phyloP scores from a whole-genome alignment of 768 basidiomycete genomes.

The Stropharia rugosoannulata region DNA sequence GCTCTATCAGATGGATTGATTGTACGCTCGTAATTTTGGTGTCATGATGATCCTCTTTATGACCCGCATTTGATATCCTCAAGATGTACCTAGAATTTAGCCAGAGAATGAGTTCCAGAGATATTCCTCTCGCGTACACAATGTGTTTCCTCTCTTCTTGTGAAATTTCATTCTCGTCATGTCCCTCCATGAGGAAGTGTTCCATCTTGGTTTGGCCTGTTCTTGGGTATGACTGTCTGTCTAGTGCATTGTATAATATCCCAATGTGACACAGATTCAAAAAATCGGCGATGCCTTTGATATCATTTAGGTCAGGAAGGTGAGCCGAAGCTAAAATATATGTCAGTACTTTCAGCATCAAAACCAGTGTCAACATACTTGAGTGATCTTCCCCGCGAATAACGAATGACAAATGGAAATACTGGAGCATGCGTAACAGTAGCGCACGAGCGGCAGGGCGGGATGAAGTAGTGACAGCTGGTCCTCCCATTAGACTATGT shows the following conservation, averaged over 20 bases:
- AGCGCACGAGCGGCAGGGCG: neutral
- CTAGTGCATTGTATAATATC: slow-evolving; percentile 1
- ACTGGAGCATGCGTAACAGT: slow-evolving; percentile 4
- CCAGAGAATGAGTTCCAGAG: slow-evolving; percentile 2
- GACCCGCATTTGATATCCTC: neutral
- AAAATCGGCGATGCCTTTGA: neutral
- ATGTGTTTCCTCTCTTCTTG: neutral
- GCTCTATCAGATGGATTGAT: neutral
- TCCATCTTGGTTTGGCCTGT: too few relatives aligned
- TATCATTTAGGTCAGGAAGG: neutral
- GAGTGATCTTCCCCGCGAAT: neutral
- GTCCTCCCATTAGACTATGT: neutral
- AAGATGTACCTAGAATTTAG: neutral
- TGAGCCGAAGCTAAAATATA: neutral
- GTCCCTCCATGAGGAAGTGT: neutral
- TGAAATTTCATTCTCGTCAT: neutral
- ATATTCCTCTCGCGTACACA: neutral
- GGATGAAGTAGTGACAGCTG: neutral
- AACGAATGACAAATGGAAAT: neutral
- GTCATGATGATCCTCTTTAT: neutral
- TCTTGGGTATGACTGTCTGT: neutral
- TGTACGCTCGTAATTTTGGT: neutral
- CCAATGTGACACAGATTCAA: neutral
- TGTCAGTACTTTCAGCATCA: neutral
- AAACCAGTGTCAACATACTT: neutral